Evolutionary conservation across 441 rosid genomes (phyloP), one percentile per base, ranked within the genome.

Genomic region (Kokia cookei): DNA sequence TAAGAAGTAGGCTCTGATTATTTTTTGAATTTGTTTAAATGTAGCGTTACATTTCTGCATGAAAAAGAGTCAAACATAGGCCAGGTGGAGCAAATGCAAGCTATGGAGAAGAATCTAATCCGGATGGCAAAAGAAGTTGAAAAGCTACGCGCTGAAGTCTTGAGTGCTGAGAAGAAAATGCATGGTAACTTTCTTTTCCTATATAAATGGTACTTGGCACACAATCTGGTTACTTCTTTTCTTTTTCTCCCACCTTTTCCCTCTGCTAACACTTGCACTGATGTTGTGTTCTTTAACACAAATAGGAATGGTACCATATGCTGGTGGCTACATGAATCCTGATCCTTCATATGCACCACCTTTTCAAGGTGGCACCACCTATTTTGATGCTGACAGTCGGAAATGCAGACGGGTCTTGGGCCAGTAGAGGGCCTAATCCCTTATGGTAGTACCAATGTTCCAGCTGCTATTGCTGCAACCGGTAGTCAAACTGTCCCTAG

Each of bases 81-180:
- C 70, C 86, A 80, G 78, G 95, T 90, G 78, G 79, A 57, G 75
- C 85, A 84, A 71, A 63, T 94, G 84, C 85, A 84, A 81, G 86
- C 82, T 17, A 86, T 76, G 91, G 97, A 94, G 81, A 85, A 81
- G 45, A 82, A 77, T 67, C 82, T 92, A 26, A 84, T 87, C 24
- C 86, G 81, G 66, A 88, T 89, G 79, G 97, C 90, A 40, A 86
- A 85, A 77, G 87, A 86, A 76, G 82, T 90, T 66, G 97, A 92
- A 79, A 87, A 76, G 57, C 73, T 94, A 65, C 84, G 81, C 11
- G 81, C 83, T 59, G 90, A 86, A 69, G 84, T 90, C 63, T 63
- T 65, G 75, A 82, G 76, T 45, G 83, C 88, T 4, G 86, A 83
- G 74, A 84, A 64, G 75, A 81, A 70, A 79, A 74, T 74, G 61